Conservation (phyloP, 1,284 basidiomycete species). For the Ganoderma boninense region DNA sequence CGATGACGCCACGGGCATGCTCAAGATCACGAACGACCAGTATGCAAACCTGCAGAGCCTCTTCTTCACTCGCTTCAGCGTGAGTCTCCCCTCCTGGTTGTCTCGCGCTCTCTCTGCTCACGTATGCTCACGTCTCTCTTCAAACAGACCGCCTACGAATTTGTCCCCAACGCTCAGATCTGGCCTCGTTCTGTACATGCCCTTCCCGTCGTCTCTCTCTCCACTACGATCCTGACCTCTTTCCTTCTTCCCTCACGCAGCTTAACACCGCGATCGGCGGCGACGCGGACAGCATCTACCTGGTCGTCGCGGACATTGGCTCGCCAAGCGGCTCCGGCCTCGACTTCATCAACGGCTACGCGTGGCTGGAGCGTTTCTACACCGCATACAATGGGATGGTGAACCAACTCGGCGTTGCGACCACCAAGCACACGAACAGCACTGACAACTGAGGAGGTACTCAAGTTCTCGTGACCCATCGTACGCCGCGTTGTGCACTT, state of each 20-base stretch:
- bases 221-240: not conserved
- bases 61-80: constrained; percentile 40
- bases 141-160: constrained; percentile 19
- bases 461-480: no score
- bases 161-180: constrained; percentile 23
- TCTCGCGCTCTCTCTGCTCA: not conserved
- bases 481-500: no score
- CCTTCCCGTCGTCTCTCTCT: not conserved
- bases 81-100: no score
- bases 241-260: not conserved
- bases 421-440: not conserved
- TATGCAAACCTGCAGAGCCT: constrained; percentile 31
- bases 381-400: not conserved
- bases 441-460: no score
- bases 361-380: constrained; percentile 17
- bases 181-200: constrained; percentile 23
- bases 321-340: constrained; percentile 39
- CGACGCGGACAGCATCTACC: constrained; percentile 49
- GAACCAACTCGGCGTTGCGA: not conserved
- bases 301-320: constrained; percentile 53
- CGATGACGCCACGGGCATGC: constrained; percentile 35
- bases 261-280: constrained; percentile 57
- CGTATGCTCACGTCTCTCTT: not conserved
- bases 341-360: constrained; percentile 34
- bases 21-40: constrained; percentile 28